phyloP scores from a whole-genome alignment of 768 basidiomycete species.

The Tubosaeta sp. region DNA sequence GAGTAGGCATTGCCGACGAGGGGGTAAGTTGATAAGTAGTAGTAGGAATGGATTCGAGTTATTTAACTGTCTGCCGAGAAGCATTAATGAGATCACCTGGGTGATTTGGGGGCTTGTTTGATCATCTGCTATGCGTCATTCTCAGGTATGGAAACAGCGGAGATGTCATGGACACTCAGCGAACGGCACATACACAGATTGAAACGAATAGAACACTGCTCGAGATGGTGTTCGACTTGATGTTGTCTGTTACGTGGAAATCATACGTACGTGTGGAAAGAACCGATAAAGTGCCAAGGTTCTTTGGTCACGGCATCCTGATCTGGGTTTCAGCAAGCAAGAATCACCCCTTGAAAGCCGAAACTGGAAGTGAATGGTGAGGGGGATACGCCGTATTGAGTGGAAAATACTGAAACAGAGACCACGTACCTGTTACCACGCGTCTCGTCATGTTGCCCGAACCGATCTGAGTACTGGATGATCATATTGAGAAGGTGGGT shows the following conservation, averaged over 20 bases:
- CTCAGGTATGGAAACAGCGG: background rate
- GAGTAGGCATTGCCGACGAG: conserved; percentile 15
- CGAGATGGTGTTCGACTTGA: background rate
- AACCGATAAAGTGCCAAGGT: background rate
- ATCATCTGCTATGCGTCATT: background rate
- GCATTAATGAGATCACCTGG: background rate
- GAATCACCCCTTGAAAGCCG: background rate
- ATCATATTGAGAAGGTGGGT: background rate
- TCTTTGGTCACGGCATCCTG: background rate
- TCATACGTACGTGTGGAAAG: background rate
- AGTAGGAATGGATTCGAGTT: background rate
- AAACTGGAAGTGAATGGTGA: background rate
- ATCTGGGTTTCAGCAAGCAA: background rate
- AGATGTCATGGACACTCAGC: background rate
- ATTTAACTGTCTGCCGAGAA: background rate
- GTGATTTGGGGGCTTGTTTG: background rate
- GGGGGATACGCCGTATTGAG: background rate
- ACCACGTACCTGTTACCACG: background rate
- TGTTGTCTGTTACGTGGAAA: background rate
- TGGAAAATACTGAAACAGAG: background rate
- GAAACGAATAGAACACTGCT: background rate
- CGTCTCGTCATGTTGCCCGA: background rate
- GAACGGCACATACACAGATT: background rate
- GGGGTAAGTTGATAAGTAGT: background rate
- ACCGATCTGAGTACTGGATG: background rate